Evolutionary conservation across 2,329 filamentous ascomycete species (phyloP), one percentile per base, ranked within the genome.

Genomic region (Colletotrichum destructivum): DNA sequence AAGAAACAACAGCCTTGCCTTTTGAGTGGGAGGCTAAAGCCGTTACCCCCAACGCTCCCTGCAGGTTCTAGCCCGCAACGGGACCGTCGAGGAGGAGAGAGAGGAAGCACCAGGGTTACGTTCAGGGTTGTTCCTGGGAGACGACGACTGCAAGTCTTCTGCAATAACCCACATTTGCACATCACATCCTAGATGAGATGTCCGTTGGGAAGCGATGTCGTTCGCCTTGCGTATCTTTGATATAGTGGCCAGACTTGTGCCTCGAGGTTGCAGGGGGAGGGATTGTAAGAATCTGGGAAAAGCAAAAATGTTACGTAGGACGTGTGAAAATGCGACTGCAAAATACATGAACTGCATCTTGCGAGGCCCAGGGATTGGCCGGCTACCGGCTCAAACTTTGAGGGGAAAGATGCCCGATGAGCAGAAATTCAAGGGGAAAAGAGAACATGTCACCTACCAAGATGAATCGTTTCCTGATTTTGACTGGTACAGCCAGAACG

Each of bases 61-160:
- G 21, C 49, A 55, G 23, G 16, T 35, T 16, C 42, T 59, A 46
- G 57, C 63, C 31, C 57, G 69, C 65, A 67, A 61, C 60, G 61
- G 62, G 46, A 51, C 47, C 44, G 35, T 35, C 46, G 21, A 26
- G 46, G 44, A 52, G 12, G 31, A 46, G 47, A 56, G 46, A 18
- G n/a, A 55, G 47, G 42, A 62, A 23, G 21, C 47, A n/a, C 56
- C 18, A 63, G 46, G 69, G 49, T 23, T 18, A 11, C 38, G 18
- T 63, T 35, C 69, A 69, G 54, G 65, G 69, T 64, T 72, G 47
- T 64, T 60, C 59, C 59, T 64, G 54, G 65, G 40, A 59, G 46
- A 21, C 26, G 44, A 54, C 13, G 44, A 35, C 44, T 73, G 69
- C 72, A 59, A 62, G 62, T 54, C 46, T 72, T 54, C 61, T 65